Base-by-base conservation (phyloP, 495 filamentous ascomycete species). In the Xylaria cubensis region DNA sequence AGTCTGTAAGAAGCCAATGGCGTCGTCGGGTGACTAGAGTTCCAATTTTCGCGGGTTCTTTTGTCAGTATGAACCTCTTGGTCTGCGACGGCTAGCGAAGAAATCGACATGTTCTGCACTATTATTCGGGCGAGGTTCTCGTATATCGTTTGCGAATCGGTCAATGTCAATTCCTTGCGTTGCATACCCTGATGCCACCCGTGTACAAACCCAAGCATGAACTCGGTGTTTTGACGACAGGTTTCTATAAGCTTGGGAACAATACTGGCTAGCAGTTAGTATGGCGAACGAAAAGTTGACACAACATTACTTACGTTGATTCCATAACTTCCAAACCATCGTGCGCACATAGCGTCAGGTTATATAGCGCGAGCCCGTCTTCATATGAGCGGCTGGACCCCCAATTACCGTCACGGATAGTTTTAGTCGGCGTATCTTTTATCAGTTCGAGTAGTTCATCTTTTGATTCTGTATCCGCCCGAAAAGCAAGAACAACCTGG, bases 361-460 rank as follows among this genome's bases (percentile, higher is more conserved):
- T 21, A 5, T 39, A 62, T 12, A 62, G 58, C 19, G 58, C 58
- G 9, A 62, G 32, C 5, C 58, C 58, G 34, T 62, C 36, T 62
- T 62, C 58, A 24, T 62, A 62, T 24, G 36, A 62, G 58, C 7
- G 58, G 41, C 15, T 39, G 0, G 36, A 39, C 8, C 58, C 58
- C 58, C 58, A 62, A 19, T 24, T 41, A 12, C 58, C 21, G 32
- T 36, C 19, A 3, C 62, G 17, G n/a, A 62, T 24, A 21, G 58
- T 21, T 21, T 62, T 36, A 12, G 58, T 62, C 12, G 58, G 32
- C 32, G 58, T 21, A 41, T 62, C 36, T 41, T 10, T 41, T 41
- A 62, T n/a, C 34, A 62, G 41, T 41, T 19, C 36, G 19, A 62
- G 58, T 19, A 62, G 58, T n/a, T 46, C 39, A 42, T 46, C 62